These are phyloP conservation scores for Paraphysoderma sedebokerense DNA, from an alignment of 371 early-diverging fungal genomes.

Conservation along the genomic window DNA sequence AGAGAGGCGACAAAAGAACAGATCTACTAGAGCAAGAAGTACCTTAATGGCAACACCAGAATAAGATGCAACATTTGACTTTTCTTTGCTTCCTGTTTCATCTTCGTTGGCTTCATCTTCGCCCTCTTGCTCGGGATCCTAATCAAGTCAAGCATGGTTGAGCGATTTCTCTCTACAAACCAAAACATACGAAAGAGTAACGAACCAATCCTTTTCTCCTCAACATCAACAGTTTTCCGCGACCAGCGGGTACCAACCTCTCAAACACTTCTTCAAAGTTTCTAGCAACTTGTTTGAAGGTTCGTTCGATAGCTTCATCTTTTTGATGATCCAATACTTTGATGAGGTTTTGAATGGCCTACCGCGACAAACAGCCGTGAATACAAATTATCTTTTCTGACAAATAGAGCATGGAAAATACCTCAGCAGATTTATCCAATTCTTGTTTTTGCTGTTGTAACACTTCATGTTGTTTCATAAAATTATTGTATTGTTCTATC, in stretches of 20 bases:
- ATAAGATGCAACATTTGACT: conserved; percentile 25
- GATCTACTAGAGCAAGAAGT: too few relatives aligned
- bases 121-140: conserved; percentile 16
- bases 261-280: conserved; percentile 79
- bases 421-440: conserved; percentile 60
- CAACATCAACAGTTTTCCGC: conserved; percentile 72
- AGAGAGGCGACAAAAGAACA: too few relatives aligned
- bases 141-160: too few relatives aligned
- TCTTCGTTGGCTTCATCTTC: conserved; percentile 16
- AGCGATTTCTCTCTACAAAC: too few relatives aligned
- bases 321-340: conserved; percentile 81
- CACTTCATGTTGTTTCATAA: conserved; percentile 73
- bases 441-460: conserved; percentile 67
- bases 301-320: conserved; percentile 91
- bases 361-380: too few relatives aligned
- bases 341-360: conserved; percentile 72
- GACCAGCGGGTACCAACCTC: conserved; percentile 77
- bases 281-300: conserved; percentile 79
- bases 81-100: conserved; percentile 30
- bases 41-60: conserved; percentile 82
- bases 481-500: conserved; percentile 85
- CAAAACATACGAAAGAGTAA: too few relatives aligned
- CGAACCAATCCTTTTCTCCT: too few relatives aligned
- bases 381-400: not conserved
- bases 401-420: conserved; percentile 6